These are phyloP conservation scores for Brassica cretica DNA, from an alignment of 345 rosid species.

Conservation along the genomic window DNA sequence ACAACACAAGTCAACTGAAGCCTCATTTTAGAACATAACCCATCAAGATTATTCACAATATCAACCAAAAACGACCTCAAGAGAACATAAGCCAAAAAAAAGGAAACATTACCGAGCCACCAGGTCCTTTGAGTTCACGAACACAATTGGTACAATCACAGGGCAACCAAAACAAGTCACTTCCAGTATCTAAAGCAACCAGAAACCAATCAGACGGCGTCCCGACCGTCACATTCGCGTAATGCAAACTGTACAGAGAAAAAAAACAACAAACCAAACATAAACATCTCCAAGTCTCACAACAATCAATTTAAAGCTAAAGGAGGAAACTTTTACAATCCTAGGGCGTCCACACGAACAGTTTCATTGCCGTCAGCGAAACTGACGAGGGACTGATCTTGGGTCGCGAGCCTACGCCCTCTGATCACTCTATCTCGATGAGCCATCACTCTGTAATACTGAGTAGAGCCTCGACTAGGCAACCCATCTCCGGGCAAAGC, in stretches of 20 bases:
- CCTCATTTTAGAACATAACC: neutral
- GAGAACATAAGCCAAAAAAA: neutral
- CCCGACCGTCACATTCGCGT: slow-evolving; percentile 84
- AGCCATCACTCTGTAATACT: slow-evolving; percentile 67
- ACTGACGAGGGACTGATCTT: slow-evolving; percentile 56
- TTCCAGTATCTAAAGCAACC: slow-evolving; percentile 95
- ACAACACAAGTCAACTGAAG: neutral
- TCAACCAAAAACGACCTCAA: neutral
- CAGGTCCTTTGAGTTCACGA: slow-evolving; percentile 38
- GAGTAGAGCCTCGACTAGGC: slow-evolving; percentile 62
- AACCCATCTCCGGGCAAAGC: slow-evolving; percentile 58
- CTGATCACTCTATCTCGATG: slow-evolving; percentile 70
- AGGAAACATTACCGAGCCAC: slow-evolving; percentile 46
- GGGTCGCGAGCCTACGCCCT: slow-evolving; percentile 64
- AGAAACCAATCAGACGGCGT: slow-evolving; percentile 67
- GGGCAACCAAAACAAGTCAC: slow-evolving; percentile 95
- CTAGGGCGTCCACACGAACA: slow-evolving; percentile 48
- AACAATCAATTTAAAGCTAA: neutral
- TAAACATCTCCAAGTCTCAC: neutral
- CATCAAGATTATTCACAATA: neutral
- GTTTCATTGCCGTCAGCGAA: slow-evolving; percentile 78
- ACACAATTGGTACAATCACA: slow-evolving; percentile 78
- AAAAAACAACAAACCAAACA: neutral
- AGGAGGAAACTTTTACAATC: slow-evolving; percentile 59
- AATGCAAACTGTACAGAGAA: slow-evolving; percentile 66